Base-by-base conservation (phyloP, 2,329 filamentous ascomycete genomes). In the Dactylellina cionopaga region DNA sequence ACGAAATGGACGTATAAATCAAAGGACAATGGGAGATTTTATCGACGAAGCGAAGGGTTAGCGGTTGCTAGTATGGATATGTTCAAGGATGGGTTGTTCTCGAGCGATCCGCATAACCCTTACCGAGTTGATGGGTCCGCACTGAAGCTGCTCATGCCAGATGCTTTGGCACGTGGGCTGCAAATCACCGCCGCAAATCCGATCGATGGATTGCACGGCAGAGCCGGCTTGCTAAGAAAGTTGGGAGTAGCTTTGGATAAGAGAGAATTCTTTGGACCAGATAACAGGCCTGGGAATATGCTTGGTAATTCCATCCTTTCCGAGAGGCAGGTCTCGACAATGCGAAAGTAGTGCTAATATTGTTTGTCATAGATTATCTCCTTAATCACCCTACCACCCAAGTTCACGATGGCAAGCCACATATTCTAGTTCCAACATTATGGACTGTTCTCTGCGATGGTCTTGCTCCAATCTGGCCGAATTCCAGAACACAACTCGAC, bases 1-100 rank as follows among this genome's bases (percentile, higher is more conserved):
- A 94, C 88, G 1, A 86, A 88, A 75, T 99, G 95, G 95, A 89
- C 88, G 76, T 99, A 96, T 83, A 95, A 91, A 83, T 96, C 92
- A 79, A 89, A 89, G 74, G 92, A 96, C 78, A 96, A 92, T 75
- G 92, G 91, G 64, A 90, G 89, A 74, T 81, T 90, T 39, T 98
- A 94, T 81, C 85, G 88, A 56, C 88, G 95, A 54, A 96, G 92
- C 73, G 95, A 97, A 80, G 93, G 93, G 6, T 85, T 97, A 62
- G 93, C 93, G 6, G 88, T 90, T 7, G 88, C 88, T 43, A 89
- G 86, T 79, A 79, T 90, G 77, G 76, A 77, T 37, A 77, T 77
- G 76, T 77, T 77, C 31, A 76, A 74, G 43, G 62, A 87, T 83
- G 95, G 95, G 31, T 79, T 92, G 31, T 98, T 98, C 82, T 96